Base-by-base conservation (phyloP, 371 early-diverging fungal genomes). In the Mucor sp. region DNA sequence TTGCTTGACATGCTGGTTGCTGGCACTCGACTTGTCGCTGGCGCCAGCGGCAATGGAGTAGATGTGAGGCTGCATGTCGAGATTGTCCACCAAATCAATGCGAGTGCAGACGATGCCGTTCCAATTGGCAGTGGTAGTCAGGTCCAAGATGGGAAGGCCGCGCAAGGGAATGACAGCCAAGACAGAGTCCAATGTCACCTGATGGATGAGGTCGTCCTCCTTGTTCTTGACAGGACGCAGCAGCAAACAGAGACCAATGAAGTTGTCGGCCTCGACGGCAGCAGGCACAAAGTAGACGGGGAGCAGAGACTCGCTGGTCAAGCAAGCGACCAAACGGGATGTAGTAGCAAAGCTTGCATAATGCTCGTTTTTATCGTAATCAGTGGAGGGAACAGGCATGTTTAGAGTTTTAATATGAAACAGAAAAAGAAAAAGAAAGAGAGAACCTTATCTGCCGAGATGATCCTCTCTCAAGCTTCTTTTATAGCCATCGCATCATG, bases 251-350 rank as follows among this genome's bases (percentile, higher is more conserved):
- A 75, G 48, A 23, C 76, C 76, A 21, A 65, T 41, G 17, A 71
- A 41, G 14, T 65, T 37, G 7, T 48, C 47, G 6, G 27, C 21
- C 9, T 28, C 50, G 39, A 48, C 28, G 12, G 58, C 25, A 11
- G 58, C 53, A 41, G 80, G 74, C 2, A 81, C 70, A 63, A 74
- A 79, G 69, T 75, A 75, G 23, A 80, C 83, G 27, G 76, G 67
- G 17, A 84, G 84, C 17, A 90, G 70, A 4, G 68, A 61, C 71
- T 91, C 91, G 57, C 87, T 87, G 23, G 85, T 84, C 19, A 89
- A 68, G 57, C 89, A 89, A 9, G 85, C 67, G 19, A 90, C 66
- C 6, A 90, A 70, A 30, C 91, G 85, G 9, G 90, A 88, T 14
- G 79, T 74, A 1, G 89, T 87, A 62, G 90, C 89, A 65, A 79